Conservation (phyloP, 192 early-diverging fungal species). For the Gigaspora rosea region DNA sequence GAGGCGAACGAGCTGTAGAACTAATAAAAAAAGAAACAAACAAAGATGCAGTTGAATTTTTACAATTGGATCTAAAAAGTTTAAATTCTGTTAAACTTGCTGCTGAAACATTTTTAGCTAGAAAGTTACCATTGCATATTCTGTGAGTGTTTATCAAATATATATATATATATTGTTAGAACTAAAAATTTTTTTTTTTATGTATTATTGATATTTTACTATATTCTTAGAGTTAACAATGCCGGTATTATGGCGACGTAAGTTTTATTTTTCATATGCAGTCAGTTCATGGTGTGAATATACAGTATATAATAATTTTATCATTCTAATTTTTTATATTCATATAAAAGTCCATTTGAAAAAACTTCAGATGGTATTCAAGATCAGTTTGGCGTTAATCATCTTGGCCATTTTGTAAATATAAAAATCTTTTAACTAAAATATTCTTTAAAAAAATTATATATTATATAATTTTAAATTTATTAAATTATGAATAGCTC, state of each 20-base stretch:
- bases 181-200: background rate
- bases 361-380: too few species aligned
- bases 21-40: too few species aligned
- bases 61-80: too few species aligned
- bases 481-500: background rate
- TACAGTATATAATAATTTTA: background rate
- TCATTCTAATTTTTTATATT: slow-evolving; percentile 12
- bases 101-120: slow-evolving; percentile 21
- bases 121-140: slow-evolving; percentile 47
- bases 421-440: background rate
- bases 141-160: slow-evolving; percentile 13
- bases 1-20: too few species aligned
- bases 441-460: background rate
- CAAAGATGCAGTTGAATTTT: too few species aligned
- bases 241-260: slow-evolving; percentile 35
- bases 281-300: background rate
- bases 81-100: too few species aligned
- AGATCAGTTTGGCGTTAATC: slow-evolving; percentile 48
- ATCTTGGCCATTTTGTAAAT: slow-evolving; percentile 42
- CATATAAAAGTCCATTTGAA: slow-evolving; percentile 39
- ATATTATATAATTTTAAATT: background rate
- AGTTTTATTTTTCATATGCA: background rate
- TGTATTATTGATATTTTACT: slow-evolving; percentile 31
- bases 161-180: background rate
- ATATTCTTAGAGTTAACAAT: background rate